Evolutionary conservation across 2,329 filamentous ascomycete genomes (phyloP), one percentile per base, ranked within the genome.

Genomic region (Fusarium sp.): DNA sequence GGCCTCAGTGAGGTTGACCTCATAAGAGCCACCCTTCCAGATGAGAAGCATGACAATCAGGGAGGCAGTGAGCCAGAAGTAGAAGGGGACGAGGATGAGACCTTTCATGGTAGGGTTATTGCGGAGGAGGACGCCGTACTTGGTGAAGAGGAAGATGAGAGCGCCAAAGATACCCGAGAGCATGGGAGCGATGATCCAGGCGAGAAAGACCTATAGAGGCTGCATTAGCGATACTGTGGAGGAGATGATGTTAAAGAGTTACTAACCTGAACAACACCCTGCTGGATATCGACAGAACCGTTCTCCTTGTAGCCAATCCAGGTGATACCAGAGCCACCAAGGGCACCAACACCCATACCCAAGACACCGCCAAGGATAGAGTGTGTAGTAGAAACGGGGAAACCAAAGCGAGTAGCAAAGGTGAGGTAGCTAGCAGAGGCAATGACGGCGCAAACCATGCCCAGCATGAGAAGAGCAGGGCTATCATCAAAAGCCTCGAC

Each of bases 351-450:
- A 52, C 89, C 90, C 76, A 90, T 88, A 65, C 90, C 90, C 65
- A 90, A 83, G 33, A 92, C 85, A 71, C 88, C 88, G 20, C 88
- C 89, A 70, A 91, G 86, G 69, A 91, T 86, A 14, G 89, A 90
- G 79, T 91, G 89, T 2, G 90, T 91, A 5, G 90, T 90, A 0
- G 89, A 91, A 22, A 91, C 89, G 38, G 89, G 90, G 72, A 90
- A 84, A 40, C 88, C 89, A 71, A 87, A 78, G 43, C 79, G 80
- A 4, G 90, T 91, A 43, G 87, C 87, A 70, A 89, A 79, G 68
- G 89, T 90, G n/a, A 91, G 85, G 82, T 88, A 91, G 17, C 82
- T 72, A 0, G 89, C 86, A 15, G 88, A 89, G 25, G 86, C 86
- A 65, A 86, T 80, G 58, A 89, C 83, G 68, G 88, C 89, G 78